Percentiles rank a stretch among this genome's conserved stretches.
Evolutionary conservation across 495 filamentous ascomycete genomes (phyloP).

Genomic region (Mytilinidion resinicola): DNA sequence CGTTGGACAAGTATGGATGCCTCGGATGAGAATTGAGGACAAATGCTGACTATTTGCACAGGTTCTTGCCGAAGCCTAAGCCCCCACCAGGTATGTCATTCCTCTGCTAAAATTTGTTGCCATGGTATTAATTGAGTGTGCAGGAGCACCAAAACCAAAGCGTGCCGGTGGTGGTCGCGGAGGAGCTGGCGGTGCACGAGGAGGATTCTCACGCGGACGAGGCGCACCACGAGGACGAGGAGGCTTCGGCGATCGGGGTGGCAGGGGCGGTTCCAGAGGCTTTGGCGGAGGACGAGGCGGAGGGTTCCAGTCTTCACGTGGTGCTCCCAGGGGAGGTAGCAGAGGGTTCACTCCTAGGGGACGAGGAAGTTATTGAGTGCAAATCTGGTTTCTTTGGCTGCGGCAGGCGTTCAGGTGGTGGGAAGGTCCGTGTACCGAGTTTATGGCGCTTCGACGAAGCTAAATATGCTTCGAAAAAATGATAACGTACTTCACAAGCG

Average conservation of each 20-base stretch:
- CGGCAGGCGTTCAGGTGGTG: too few relatives aligned
- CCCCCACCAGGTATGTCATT: constrained; percentile 54
- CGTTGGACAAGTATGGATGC: constrained; percentile 65
- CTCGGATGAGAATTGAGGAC: neutral
- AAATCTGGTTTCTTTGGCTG: too few relatives aligned
- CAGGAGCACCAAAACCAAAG: constrained; percentile 53
- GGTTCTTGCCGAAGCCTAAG: constrained; percentile 93
- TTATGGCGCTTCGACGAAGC: too few relatives aligned
- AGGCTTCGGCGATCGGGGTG: constrained; percentile 25
- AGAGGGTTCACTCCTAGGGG: neutral
- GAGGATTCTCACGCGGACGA: constrained; percentile 12
- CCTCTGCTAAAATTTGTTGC: too few relatives aligned
- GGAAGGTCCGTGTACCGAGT: too few relatives aligned
- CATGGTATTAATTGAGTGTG: neutral
- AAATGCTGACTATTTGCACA: constrained; percentile 23
- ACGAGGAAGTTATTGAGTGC: neutral
- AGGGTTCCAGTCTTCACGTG: constrained; percentile 10
- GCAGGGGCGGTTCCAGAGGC: constrained; percentile 23
- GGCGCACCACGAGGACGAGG: constrained; percentile 13
- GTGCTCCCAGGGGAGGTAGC: constrained; percentile 18
- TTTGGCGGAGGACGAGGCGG: constrained; percentile 26
- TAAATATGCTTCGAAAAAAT: too few relatives aligned
- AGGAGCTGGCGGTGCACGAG: constrained; percentile 16
- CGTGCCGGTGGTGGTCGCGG: constrained; percentile 50
- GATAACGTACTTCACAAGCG: too few relatives aligned